A percentile compares a stretch with the other conserved stretches of the same genome.
Evolutionary conservation across 1,284 basidiomycete species (phyloP).

Genomic region (Fomitopsis palustris): DNA sequence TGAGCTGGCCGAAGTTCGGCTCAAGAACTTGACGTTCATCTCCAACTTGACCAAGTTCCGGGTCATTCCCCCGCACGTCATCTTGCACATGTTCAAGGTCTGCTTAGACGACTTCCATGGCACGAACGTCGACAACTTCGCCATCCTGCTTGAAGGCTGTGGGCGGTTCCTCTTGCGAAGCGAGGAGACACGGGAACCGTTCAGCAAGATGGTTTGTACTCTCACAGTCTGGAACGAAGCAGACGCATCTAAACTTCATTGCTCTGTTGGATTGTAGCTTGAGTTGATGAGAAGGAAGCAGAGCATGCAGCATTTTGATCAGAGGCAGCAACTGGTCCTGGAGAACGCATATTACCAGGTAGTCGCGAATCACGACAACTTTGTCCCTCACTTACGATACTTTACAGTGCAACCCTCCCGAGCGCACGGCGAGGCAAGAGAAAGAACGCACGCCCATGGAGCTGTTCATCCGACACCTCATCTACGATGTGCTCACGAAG

Average conservation of each 20-base stretch:
- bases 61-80: constrained; percentile 89
- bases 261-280: constrained; percentile 54
- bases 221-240: neutral
- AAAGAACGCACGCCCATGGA: constrained; percentile 89
- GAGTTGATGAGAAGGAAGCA: constrained; percentile 96
- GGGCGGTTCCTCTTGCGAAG: constrained; percentile 89
- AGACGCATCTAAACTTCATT: constrained; percentile 4
- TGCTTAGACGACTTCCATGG: constrained; percentile 94
- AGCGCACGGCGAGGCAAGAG: constrained; percentile 80
- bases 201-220: constrained; percentile 68
- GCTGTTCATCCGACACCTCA: constrained; percentile 89
- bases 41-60: constrained; percentile 94
- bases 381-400: constrained; percentile 9
- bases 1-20: constrained; percentile 80
- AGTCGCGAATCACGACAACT: constrained; percentile 13
- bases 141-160: constrained; percentile 90
- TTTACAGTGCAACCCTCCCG: constrained; percentile 90
- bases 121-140: constrained; percentile 91
- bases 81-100: constrained; percentile 95
- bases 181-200: constrained; percentile 85
- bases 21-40: constrained; percentile 90
- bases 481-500: constrained; percentile 89
- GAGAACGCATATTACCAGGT: constrained; percentile 99
- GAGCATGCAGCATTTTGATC: constrained; percentile 88
- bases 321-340: constrained; percentile 83